These are phyloP conservation scores for Tricholoma sp. DNA, from an alignment of 768 basidiomycete genomes.

Conservation along the genomic window DNA sequence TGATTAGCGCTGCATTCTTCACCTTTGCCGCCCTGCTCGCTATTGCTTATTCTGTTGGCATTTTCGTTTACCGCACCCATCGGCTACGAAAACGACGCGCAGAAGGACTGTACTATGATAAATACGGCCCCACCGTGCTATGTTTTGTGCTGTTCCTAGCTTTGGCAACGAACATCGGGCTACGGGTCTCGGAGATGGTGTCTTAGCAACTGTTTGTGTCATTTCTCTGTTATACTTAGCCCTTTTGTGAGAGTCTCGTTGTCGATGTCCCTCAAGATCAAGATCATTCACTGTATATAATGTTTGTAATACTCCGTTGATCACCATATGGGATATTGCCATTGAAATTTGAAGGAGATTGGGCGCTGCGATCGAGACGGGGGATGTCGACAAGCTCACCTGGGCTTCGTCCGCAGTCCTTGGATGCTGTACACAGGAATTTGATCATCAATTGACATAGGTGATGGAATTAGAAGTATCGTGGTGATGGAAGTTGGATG, in stretches of 20 bases:
- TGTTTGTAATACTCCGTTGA: no score
- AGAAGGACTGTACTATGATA: conserved; percentile 84
- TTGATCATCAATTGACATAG: no score
- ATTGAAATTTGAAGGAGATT: no score
- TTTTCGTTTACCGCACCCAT: conserved; percentile 74
- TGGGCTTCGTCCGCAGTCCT: no score
- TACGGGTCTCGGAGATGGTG: conserved; percentile 57
- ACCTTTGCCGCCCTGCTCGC: conserved; percentile 85
- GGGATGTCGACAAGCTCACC: no score
- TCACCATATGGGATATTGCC: no score
- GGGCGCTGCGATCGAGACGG: no score
- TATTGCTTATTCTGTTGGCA: conserved; percentile 79
- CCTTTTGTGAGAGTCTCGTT: not conserved
- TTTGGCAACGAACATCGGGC: conserved; percentile 67
- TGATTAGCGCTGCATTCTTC: conserved; percentile 86
- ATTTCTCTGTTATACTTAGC: not conserved
- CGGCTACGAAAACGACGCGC: conserved; percentile 67
- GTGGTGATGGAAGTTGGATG: no score
- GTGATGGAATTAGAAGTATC: no score
- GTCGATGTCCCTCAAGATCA: no score
- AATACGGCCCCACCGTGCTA: conserved; percentile 77
- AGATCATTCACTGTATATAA: no score
- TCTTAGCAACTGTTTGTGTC: not conserved
- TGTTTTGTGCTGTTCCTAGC: conserved; percentile 67
- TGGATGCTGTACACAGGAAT: no score